These are phyloP conservation scores for Calocybe indica DNA, from an alignment of 768 basidiomycete genomes.

Conservation along the genomic window DNA sequence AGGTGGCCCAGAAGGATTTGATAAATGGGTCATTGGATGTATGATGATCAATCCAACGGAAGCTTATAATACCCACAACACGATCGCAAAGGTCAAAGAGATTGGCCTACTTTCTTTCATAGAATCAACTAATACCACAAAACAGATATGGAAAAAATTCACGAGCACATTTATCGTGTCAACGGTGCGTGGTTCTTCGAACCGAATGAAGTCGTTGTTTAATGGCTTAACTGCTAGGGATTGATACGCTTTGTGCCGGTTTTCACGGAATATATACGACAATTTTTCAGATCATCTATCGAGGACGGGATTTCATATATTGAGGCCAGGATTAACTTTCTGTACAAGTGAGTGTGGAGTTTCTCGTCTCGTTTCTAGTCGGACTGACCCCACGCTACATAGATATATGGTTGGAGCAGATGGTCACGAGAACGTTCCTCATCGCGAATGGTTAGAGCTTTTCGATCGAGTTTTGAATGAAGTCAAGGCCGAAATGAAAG, in stretches of 20 bases:
- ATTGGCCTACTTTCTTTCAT: neutral
- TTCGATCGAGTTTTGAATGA: constrained; percentile 48
- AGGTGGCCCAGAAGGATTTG: constrained; percentile 62
- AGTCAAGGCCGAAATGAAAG: constrained; percentile 44
- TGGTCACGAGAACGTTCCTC: constrained; percentile 51
- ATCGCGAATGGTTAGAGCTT: constrained; percentile 51
- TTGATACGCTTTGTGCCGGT: constrained; percentile 50
- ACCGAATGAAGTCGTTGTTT: neutral
- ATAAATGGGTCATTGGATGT: constrained; percentile 53
- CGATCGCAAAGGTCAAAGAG: constrained; percentile 48
- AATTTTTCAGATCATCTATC: constrained; percentile 56
- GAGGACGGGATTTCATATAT: constrained; percentile 70
- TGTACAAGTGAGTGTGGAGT: constrained; percentile 35
- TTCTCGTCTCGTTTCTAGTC: neutral
- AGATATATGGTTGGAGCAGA: constrained; percentile 55
- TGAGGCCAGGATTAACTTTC: constrained; percentile 66
- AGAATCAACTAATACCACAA: neutral
- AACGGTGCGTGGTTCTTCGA: constrained; percentile 26
- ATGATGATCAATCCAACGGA: constrained; percentile 67
- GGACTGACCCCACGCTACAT: constrained; percentile 2
- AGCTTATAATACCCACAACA: constrained; percentile 71
- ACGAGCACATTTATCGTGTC: constrained; percentile 44
- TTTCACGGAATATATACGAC: constrained; percentile 51
- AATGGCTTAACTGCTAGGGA: constrained; percentile 20
- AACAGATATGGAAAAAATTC: constrained; percentile 77